Base-by-base conservation (phyloP, 2,329 filamentous ascomycete species). In the Neonectria coccinea region DNA sequence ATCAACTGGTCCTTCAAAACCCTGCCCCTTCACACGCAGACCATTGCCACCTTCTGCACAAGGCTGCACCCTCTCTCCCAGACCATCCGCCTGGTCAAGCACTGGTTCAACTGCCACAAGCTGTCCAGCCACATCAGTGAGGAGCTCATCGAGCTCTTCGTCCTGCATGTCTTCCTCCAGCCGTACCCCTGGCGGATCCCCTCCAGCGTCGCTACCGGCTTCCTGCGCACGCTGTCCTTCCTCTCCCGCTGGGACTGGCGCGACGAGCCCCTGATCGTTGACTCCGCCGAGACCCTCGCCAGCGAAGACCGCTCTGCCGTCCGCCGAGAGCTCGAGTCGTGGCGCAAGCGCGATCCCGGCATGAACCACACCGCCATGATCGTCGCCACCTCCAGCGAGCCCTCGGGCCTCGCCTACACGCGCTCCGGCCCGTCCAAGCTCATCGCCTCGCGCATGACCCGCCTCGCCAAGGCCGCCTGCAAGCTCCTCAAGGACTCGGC, bases 241-340 rank as follows among this genome's bases (percentile, higher is more conserved):
- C 83, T 99, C 14, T 89, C 94, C 1, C 86, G 89, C 45, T 99
- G 96, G 94, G 93, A 98, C 77, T 99, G 96, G 96, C 88, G 92
- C 29, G 84, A 89, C 8, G 90, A 94, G 57, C 92, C 96, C 1
- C 83, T 98, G 33, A 84, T 97, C 36, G 85, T 97, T 27, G 93
- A 97, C 77, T 77, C 79, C 5, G 86, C 88, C 11, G 86, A 85
- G 65, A 86, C 89, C 14, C 84, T 97, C 74, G 86, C 86, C 8
- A 79, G 83, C 8, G 81, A 86, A 11, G 88, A 91, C 31, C 84
- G 91, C 11, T 80, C 86, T 33, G 81, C 84, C 3, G 89, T 96
- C 67, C 85, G 84, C 41, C 92, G 89, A 4, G 89, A 91, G 20
- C 90, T 98, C 62, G 88, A 93, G 66, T 90, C 91, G 14, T 97